Conservation (phyloP, 2,329 filamentous ascomycete species). For the Fusarium oligoseptatum region DNA sequence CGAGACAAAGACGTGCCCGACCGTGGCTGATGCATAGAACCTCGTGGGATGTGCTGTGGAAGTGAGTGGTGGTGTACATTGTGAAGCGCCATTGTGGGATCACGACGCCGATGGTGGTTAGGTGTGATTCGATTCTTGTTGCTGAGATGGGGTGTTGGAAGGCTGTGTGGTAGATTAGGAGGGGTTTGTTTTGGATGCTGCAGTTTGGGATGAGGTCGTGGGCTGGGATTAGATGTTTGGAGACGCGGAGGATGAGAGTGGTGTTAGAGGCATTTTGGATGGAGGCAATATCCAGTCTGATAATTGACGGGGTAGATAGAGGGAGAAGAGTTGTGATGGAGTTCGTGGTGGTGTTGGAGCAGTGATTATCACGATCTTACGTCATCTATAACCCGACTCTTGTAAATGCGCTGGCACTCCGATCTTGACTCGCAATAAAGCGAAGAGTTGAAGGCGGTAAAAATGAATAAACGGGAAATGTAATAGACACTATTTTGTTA, state of each 20-base stretch:
- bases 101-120: conserved; percentile 66
- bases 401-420: neutral
- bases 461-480: neutral
- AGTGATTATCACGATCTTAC: neutral
- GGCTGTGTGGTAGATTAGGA: conserved; percentile 74
- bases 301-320: neutral
- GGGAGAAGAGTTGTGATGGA: neutral
- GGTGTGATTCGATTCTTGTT: conserved; percentile 67
- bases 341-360: neutral
- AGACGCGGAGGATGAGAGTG: conserved; percentile 66
- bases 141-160: conserved; percentile 61
- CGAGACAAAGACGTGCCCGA: conserved; percentile 73
- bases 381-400: neutral
- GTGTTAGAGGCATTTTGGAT: conserved; percentile 19
- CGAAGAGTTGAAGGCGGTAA: neutral
- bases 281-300: neutral
- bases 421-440: neutral
- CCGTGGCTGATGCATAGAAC: conserved; percentile 72
- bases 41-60: conserved; percentile 77
- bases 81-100: conserved; percentile 76
- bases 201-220: conserved; percentile 73
- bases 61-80: conserved; percentile 76
- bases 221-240: conserved; percentile 69
- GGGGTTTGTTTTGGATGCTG: conserved; percentile 71
- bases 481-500: neutral